These are phyloP conservation scores for Cladobotryum protrusum DNA, from an alignment of 2,329 filamentous ascomycete species.

Conservation along the genomic window DNA sequence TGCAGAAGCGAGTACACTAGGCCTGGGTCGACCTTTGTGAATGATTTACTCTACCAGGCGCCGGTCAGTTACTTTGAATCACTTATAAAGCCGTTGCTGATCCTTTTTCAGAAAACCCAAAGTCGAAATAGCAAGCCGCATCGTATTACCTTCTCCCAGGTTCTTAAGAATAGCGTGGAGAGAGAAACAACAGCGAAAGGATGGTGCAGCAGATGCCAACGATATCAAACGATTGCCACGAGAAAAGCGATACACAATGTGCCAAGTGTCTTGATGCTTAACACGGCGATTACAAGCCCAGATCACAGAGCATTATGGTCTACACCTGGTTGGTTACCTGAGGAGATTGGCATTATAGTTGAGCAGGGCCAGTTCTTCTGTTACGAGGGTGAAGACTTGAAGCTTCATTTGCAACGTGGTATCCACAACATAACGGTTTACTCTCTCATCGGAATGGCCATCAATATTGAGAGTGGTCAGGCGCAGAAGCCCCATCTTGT, in stretches of 20 bases:
- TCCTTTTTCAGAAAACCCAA: conserved; percentile 36
- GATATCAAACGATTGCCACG: conserved; percentile 82
- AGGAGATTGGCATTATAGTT: conserved; percentile 88
- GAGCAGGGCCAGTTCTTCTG: conserved; percentile 90
- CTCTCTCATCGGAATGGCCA: conserved; percentile 82
- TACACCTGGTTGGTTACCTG: conserved; percentile 82
- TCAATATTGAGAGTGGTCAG: conserved; percentile 81
- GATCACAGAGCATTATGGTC: conserved; percentile 81
- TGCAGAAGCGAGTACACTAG: conserved; percentile 82
- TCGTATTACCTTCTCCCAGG: conserved; percentile 72
- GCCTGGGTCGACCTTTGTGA: conserved; percentile 72
- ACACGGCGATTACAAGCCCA: conserved; percentile 65
- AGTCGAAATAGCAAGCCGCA: conserved; percentile 44
- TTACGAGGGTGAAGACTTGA: conserved; percentile 87
- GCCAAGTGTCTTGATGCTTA: conserved; percentile 82
- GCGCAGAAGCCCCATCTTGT: conserved; percentile 87
- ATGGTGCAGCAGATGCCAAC: conserved; percentile 86
- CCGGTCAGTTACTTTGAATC: conserved; percentile 20
- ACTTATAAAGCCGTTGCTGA: not conserved
- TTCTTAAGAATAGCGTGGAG: conserved; percentile 89
- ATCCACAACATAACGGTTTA: conserved; percentile 81
- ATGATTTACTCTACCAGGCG: conserved; percentile 75
- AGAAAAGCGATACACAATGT: conserved; percentile 77
- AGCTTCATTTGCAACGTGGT: conserved; percentile 69
- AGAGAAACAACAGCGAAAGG: conserved; percentile 82